Percentiles rank a stretch among this genome's conserved stretches.
These are phyloP conservation scores for Dillenia turbinata DNA, from an alignment of 164 flowering plant species.

Conservation along the genomic window DNA sequence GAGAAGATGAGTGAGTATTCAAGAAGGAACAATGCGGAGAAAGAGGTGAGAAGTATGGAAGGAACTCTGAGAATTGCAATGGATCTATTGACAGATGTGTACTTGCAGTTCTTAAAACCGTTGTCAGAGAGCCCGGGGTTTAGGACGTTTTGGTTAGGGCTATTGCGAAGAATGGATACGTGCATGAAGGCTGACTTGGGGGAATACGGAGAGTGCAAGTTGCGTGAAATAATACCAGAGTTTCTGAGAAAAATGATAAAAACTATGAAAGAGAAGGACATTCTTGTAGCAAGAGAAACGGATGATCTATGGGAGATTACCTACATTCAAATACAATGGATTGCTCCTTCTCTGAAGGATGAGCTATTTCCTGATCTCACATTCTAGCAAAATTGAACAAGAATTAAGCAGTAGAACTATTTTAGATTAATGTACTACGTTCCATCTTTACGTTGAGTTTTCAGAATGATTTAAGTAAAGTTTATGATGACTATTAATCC, in stretches of 20 bases:
- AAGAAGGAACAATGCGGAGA: conserved; percentile 60
- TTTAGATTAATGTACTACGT: too few relatives aligned
- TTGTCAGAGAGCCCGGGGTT: conserved; percentile 52
- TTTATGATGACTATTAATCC: too few relatives aligned
- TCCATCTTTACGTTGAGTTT: too few relatives aligned
- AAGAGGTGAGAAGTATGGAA: conserved; percentile 78
- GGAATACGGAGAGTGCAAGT: conserved; percentile 31
- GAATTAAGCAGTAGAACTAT: too few relatives aligned
- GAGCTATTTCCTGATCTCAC: conserved; percentile 66
- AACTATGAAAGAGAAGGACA: conserved; percentile 62
- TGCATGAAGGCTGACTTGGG: conserved; percentile 90
- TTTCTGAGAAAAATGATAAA: conserved; percentile 59
- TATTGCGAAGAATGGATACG: conserved; percentile 88
- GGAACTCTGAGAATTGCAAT: conserved; percentile 66
- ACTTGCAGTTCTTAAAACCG: conserved; percentile 50
- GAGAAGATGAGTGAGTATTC: conserved; percentile 87
- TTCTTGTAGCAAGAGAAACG: conserved; percentile 52
- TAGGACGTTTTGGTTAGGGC: conserved; percentile 78
- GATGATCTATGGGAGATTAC: conserved; percentile 90
- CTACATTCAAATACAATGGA: conserved; percentile 90
- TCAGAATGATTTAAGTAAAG: too few relatives aligned
- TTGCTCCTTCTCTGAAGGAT: conserved; percentile 78
- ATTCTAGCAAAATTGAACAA: too few relatives aligned
- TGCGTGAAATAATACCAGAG: conserved; percentile 54
- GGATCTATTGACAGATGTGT: conserved; percentile 69